These are phyloP conservation scores for Aspergillus ruber DNA, from an alignment of 2,329 filamentous ascomycete species.

Conservation along the genomic window DNA sequence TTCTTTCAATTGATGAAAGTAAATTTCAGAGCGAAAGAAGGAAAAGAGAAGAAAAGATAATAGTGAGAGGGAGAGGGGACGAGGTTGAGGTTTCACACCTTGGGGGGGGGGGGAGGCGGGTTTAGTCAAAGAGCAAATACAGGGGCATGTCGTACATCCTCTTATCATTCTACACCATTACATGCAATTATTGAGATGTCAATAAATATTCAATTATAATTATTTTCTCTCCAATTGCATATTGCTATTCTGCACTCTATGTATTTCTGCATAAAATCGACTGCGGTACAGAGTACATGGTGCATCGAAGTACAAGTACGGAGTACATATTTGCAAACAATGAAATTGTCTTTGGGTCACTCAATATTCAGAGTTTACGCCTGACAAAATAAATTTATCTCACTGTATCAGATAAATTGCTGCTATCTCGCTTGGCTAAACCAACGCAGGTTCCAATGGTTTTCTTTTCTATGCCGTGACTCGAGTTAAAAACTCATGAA, in stretches of 20 bases:
- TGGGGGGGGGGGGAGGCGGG: neutral
- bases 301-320: no score
- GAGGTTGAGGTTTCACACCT: neutral
- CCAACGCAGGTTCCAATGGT: neutral
- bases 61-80: constrained; percentile 1
- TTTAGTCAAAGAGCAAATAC: neutral
- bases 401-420: neutral
- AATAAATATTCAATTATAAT: neutral
- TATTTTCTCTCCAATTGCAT: neutral
- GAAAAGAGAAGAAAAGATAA: constrained; percentile 6
- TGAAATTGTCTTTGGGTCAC: neutral
- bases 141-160: no score
- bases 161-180: no score
- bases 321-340: no score
- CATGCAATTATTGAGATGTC: no score
- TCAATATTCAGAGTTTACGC: neutral
- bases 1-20: no score
- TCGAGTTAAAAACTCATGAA: neutral
- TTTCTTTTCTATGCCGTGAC: neutral
- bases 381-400: neutral
- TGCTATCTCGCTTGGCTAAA: neutral
- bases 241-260: neutral
- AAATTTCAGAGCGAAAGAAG: constrained; percentile 1
- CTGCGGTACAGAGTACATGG: no score
- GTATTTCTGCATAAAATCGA: no score